Base-by-base conservation (phyloP, 78 protist genomes). In the Dictyostelium purpureum region DNA sequence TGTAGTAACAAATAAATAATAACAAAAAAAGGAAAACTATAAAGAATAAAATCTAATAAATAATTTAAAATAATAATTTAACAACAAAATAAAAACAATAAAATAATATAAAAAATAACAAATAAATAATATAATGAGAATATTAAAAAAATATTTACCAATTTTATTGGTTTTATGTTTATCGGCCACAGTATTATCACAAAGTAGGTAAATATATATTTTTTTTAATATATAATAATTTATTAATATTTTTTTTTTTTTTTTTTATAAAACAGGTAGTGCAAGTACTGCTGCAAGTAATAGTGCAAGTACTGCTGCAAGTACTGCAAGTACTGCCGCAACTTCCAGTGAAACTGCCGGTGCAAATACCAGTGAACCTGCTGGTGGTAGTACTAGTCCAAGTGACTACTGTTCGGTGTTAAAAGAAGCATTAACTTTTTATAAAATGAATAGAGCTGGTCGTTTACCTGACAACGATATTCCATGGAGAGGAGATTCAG, bases 401-500 rank as follows among this genome's bases (percentile, higher is more conserved):
- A 66, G n/a, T n/a, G 74, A 78, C 40, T 85, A 85, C 47, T 85
- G 92, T 47, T 63, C 57, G 26, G 0, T 45, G 16, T 75, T 85
- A 45, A 45, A 85, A 19, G 18, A 85, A 21, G 73, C 66, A 3
- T 66, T 85, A 18, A 73, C 47, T 43, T 85, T 85, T 61, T 85
- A 85, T 61, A 85, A 85, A 59, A 35, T 35, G 37, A 66, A 85
- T 56, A 85, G 92, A 85, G 92, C 92, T 59, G 92, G 92, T 33
- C 42, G 77, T 21, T 47, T 85, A 33, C 92, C 92, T 61, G 92
- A 85, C 45, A 73, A 2, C 35, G 92, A 85, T 73, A 45, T 85
- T 9, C 92, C 92, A 5, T 85, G 92, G 92, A 73, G 92, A 67
- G 92, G 92, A 43, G 57, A 85, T 28, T 73, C 92, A 6, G 92